Percentiles rank a stretch among this genome's conserved stretches.
These are phyloP conservation scores for Jackrogersella multiformis DNA, from an alignment of 495 filamentous ascomycete species.

Conservation along the genomic window DNA sequence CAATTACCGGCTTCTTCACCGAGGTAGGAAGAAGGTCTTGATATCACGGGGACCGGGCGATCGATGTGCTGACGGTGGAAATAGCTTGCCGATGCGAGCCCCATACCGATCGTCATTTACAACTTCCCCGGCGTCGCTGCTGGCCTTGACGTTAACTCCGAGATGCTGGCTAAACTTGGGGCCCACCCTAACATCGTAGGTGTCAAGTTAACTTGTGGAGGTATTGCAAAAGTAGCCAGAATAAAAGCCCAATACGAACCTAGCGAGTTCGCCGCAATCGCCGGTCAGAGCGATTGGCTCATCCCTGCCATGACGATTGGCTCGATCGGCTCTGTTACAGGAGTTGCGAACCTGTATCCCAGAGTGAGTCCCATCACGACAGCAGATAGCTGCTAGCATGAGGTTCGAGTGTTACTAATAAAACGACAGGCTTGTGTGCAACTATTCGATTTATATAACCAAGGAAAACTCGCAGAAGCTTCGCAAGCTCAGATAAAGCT, in stretches of 20 bases:
- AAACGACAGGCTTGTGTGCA: slow-evolving; percentile 1
- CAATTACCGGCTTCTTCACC: background rate
- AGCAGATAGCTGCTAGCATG: background rate
- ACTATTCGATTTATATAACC: slow-evolving; percentile 2
- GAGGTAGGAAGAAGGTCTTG: slow-evolving; percentile 2
- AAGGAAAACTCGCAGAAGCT: slow-evolving; percentile 50
- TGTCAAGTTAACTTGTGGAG: slow-evolving; percentile 52
- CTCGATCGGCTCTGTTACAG: background rate
- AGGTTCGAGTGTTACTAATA: background rate
- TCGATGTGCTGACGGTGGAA: background rate
- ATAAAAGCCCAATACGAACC: slow-evolving; percentile 10
- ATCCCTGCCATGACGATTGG: slow-evolving; percentile 4
- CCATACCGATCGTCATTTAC: slow-evolving; percentile 47
- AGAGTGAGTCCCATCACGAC: background rate
- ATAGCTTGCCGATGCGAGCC: slow-evolving; percentile 38
- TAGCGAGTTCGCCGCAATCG: slow-evolving; percentile 1
- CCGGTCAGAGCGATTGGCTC: slow-evolving; percentile 3
- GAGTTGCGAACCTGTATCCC: background rate
- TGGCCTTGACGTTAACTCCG: slow-evolving; percentile 48
- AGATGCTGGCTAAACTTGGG: slow-evolving; percentile 43
- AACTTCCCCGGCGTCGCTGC: slow-evolving; percentile 45
- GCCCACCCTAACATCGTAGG: slow-evolving; percentile 49
- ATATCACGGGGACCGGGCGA: background rate
- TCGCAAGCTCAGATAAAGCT: slow-evolving; percentile 48
- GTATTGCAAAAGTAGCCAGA: slow-evolving; percentile 1